These are phyloP conservation scores for Ascochyta rabiei DNA, from an alignment of 2,329 filamentous ascomycete genomes.

Conservation along the genomic window DNA sequence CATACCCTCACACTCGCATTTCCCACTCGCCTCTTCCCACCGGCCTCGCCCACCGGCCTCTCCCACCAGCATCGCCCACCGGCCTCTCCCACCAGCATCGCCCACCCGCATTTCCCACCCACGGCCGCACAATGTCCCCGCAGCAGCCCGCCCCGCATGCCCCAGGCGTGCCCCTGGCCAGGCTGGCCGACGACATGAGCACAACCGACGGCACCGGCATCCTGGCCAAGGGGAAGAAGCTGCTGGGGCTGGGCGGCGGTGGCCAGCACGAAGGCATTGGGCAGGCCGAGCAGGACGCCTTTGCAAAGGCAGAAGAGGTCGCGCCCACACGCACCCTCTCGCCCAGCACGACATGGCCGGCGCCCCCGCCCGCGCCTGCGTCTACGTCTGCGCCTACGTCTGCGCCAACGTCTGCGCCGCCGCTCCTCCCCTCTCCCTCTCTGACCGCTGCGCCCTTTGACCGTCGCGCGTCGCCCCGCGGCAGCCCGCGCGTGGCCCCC, in stretches of 20 bases:
- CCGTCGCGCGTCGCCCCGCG: conserved; percentile 41
- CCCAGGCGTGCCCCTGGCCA: conserved; percentile 11
- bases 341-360: conserved; percentile 11
- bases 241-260: conserved; percentile 43
- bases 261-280: conserved; percentile 38
- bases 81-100: no score
- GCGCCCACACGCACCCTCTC: conserved; percentile 16
- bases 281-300: conserved; percentile 17
- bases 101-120: background rate
- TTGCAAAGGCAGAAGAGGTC: conserved; percentile 15
- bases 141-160: conserved; percentile 3
- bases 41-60: no score
- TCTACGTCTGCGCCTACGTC: conserved; percentile 24
- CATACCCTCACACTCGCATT: background rate
- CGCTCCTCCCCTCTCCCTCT: conserved; percentile 42
- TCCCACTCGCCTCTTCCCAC: no score
- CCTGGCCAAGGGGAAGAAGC: conserved; percentile 45
- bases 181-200: background rate
- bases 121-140: conserved; percentile 7
- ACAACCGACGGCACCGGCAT: conserved; percentile 34
- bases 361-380: background rate
- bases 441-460: conserved; percentile 36
- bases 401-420: conserved; percentile 16
- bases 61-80: no score
- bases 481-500: conserved; percentile 46